These are phyloP conservation scores for Ophiostoma sp. DNA, from an alignment of 2,329 filamentous ascomycete genomes.

Conservation along the genomic window DNA sequence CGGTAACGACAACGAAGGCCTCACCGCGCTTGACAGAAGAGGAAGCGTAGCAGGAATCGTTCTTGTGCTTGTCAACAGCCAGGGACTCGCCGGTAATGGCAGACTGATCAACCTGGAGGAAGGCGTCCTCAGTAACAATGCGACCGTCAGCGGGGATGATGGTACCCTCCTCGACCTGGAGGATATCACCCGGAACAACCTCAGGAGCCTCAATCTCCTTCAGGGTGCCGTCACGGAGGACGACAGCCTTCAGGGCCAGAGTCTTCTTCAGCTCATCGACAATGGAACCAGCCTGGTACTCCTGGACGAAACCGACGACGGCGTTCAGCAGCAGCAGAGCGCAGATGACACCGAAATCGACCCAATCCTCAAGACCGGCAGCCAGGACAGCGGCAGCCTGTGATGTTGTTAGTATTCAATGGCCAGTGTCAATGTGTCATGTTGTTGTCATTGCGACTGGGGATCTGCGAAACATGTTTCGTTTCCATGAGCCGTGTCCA, in stretches of 20 bases:
- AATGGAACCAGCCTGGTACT: conserved; percentile 84
- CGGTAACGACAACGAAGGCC: conserved; percentile 73
- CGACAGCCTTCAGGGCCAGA: conserved; percentile 74
- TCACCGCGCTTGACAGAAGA: conserved; percentile 88
- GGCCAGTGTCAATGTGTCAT: neutral
- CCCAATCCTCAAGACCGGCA: conserved; percentile 80
- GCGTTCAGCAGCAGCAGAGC: conserved; percentile 75
- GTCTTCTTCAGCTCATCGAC: conserved; percentile 83
- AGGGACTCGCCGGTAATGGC: conserved; percentile 89
- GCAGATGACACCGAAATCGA: conserved; percentile 89
- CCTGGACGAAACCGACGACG: conserved; percentile 78
- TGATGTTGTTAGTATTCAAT: conserved; percentile 12
- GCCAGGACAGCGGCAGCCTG: conserved; percentile 71
- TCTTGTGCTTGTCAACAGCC: conserved; percentile 80
- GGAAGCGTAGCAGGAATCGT: conserved; percentile 76
- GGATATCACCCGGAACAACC: conserved; percentile 83
- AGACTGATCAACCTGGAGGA: conserved; percentile 87
- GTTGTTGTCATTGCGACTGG: no score
- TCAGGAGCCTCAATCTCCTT: conserved; percentile 76
- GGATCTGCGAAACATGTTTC: conserved; percentile 25
- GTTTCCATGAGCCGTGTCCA: neutral
- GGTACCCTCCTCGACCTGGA: conserved; percentile 85
- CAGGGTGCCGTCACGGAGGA: conserved; percentile 72
- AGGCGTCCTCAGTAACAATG: conserved; percentile 75
- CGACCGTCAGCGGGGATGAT: conserved; percentile 86